A percentile compares a stretch with the other conserved stretches of the same genome.
Evolutionary conservation across 176 grass and related monocot genomes (phyloP).

Genomic region (Cymbopogon citratus): DNA sequence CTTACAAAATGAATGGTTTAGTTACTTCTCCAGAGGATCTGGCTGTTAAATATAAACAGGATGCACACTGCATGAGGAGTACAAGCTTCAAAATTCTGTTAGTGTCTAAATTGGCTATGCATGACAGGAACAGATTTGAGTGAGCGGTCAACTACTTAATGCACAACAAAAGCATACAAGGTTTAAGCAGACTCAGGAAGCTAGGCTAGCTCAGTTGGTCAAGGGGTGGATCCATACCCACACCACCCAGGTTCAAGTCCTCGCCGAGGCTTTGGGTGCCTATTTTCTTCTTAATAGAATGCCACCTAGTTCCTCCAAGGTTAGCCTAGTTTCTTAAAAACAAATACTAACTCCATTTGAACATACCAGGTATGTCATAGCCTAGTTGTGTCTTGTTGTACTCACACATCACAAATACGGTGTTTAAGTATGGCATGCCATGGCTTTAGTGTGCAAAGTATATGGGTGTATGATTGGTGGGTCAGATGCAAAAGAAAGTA

Average conservation of each 20-base stretch:
- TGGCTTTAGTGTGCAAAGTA: not conserved
- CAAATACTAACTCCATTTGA: not conserved
- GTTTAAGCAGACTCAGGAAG: not conserved
- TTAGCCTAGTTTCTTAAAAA: not conserved
- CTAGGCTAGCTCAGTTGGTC: not conserved
- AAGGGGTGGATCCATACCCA: not conserved
- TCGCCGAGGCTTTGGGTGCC: not conserved
- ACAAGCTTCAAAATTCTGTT: not conserved
- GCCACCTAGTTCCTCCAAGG: not conserved
- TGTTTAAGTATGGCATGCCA: not conserved
- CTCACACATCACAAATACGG: not conserved
- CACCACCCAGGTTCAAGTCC: not conserved
- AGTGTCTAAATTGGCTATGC: not conserved
- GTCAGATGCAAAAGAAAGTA: not conserved
- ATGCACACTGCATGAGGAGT: not conserved
- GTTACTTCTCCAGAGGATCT: not conserved
- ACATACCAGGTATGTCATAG: not conserved
- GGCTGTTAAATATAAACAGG: not conserved
- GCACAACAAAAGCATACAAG: not conserved
- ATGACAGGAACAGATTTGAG: not conserved
- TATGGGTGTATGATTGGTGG: not conserved
- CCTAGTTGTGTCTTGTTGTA: not conserved
- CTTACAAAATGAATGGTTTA: not conserved
- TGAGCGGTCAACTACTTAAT: not conserved
- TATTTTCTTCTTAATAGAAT: not conserved